Base-by-base conservation (phyloP, 768 basidiomycete genomes). In the Mycena metata region DNA sequence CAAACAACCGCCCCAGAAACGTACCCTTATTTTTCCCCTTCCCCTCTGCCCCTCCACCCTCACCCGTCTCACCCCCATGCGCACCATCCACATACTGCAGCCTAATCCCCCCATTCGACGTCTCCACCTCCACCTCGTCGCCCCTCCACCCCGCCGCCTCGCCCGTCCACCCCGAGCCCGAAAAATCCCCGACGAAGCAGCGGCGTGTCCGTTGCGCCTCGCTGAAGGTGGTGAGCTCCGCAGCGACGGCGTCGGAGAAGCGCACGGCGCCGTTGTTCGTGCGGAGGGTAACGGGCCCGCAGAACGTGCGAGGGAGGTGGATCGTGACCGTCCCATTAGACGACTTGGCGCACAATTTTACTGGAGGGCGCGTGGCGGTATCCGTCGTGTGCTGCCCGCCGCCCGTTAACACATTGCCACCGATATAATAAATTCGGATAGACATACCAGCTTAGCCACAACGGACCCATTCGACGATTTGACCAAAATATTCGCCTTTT, bases 131-230 rank as follows among this genome's bases (percentile, higher is more conserved):
- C 23, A 84, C 52, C 69, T 84, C 81, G 59, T 85, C 84, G 9
- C 83, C 82, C 24, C 67, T 55, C 83, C 83, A 84, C 21, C 35
- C 69, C 15, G 23, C 60, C 23, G 43, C 17, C 47, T 77, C 74
- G 30, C 74, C 74, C 23, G 75, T 61, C 71, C 70, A 78, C 26
- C 72, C 73, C 7, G 79, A 72, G 30, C 72, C 73, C 7, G 79
- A 72, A 42, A 82, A 78, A 45, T 83, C 82, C 15, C 84, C 84
- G n/a, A 85, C 72, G 70, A 85, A 84, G 66, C 80, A 81, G n/a
- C 77, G 77, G 26, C 74, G 75, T 19, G 75, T 79, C 23, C 69
- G 45, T 24, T 80, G 74, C 5, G 73, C 75, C 52, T 81, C 81
- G 19, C 76, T 75, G 62, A 82, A 79, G 0, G 74, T 78, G 11